Evolutionary conservation across 257 asterid species (phyloP).

Genomic region (Nemophila menziesii): DNA sequence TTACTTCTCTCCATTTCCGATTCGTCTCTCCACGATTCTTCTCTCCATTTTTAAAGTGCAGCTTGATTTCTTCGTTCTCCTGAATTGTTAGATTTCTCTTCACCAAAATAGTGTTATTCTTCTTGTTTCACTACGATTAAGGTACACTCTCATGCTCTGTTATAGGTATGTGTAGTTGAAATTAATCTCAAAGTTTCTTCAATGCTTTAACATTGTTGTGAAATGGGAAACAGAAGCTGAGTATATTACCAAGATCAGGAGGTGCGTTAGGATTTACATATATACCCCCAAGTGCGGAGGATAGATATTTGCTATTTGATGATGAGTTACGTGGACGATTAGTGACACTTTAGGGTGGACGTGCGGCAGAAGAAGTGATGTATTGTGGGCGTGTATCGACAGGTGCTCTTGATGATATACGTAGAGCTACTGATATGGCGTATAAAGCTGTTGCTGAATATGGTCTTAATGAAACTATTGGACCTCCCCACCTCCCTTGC

Average conservation of each 20-base stretch:
- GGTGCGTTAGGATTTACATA: conserved; percentile 96
- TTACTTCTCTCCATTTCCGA: too few species aligned
- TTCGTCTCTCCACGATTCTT: too few species aligned
- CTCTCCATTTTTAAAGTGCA: too few species aligned
- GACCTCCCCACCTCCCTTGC: too few species aligned
- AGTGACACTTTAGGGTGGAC: conserved; percentile 98
- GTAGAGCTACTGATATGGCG: conserved; percentile 97
- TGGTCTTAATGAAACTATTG: conserved; percentile 74
- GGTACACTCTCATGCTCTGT: too few species aligned
- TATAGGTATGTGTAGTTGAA: too few species aligned
- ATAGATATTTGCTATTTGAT: conserved; percentile 85
- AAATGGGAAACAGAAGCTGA: conserved; percentile 98
- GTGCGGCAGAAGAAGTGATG: conserved; percentile 94
- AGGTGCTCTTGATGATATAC: conserved; percentile 94
- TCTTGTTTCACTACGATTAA: too few species aligned
- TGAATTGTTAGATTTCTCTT: too few species aligned
- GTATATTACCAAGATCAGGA: conserved; percentile 98
- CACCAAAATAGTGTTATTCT: too few species aligned
- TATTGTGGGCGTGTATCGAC: conserved; percentile 98
- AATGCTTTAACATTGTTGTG: too few species aligned
- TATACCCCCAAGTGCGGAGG: conserved; percentile 84
- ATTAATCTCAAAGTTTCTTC: too few species aligned
- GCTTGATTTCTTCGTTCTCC: too few species aligned
- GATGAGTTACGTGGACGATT: conserved; percentile 97
- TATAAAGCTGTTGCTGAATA: conserved; percentile 98